Evolutionary conservation across 305 asterid genomes (phyloP).

Genomic region (Fraxinus latifolia): DNA sequence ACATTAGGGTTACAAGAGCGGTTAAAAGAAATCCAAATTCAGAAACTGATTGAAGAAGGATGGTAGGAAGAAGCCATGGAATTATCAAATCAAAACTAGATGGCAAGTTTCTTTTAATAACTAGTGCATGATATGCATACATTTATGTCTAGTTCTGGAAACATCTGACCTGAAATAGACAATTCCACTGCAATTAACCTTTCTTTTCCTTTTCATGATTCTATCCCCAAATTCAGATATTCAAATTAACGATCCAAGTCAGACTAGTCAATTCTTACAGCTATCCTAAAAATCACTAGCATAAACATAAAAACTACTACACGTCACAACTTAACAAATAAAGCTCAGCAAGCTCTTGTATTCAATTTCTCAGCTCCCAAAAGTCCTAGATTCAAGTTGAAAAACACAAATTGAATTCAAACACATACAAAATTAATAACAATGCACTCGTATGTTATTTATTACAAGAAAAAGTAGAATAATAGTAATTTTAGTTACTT

Average conservation of each 20-base stretch:
- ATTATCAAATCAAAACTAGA: neutral
- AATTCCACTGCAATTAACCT: neutral
- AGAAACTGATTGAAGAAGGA: neutral
- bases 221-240: neutral
- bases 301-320: neutral
- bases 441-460: neutral
- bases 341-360: constrained; percentile 10
- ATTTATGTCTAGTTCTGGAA: neutral
- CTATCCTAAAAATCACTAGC: neutral
- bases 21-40: neutral
- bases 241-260: neutral
- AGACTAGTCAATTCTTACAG: neutral
- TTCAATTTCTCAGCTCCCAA: constrained; percentile 3
- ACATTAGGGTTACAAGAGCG: neutral
- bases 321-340: neutral
- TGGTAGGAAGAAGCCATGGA: neutral
- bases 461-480: neutral
- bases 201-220: neutral
- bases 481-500: constrained; percentile 18
- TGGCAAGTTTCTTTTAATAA: neutral
- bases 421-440: constrained; percentile 8
- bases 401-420: constrained; percentile 18
- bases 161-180: neutral
- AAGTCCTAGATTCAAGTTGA: neutral
- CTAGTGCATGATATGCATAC: neutral